Conservation (phyloP, 2,329 filamentous ascomycete species). For the Berkeleyomyces basicola region DNA sequence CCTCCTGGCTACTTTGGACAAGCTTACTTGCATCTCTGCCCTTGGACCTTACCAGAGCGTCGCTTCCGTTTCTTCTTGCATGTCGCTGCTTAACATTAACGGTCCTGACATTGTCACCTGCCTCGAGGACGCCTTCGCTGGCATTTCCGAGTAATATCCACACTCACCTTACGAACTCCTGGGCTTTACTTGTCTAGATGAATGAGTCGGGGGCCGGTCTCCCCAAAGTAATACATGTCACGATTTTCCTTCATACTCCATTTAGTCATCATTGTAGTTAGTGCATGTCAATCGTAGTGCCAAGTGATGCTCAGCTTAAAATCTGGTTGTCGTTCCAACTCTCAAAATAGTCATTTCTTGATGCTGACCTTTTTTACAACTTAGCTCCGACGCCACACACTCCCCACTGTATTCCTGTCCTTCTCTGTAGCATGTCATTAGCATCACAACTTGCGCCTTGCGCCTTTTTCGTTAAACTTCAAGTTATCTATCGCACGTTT, state of each 20-base stretch:
- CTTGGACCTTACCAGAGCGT: conserved; percentile 5
- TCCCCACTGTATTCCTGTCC: too few species aligned
- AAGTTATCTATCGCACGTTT: too few species aligned
- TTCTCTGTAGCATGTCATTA: too few species aligned
- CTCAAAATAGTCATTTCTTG: too few species aligned
- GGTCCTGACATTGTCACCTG: conserved; percentile 1
- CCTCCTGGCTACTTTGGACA: background rate
- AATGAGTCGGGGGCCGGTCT: too few species aligned
- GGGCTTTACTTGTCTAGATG: background rate
- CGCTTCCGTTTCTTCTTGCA: background rate
- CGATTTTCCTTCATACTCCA: background rate
- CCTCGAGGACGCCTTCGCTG: conserved; percentile 5
- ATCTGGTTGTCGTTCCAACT: too few species aligned
- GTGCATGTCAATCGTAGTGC: background rate
- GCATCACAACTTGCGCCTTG: too few species aligned
- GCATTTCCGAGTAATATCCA: background rate
- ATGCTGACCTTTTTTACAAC: too few species aligned
- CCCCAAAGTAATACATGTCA: too few species aligned
- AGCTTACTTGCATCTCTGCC: background rate
- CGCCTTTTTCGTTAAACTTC: too few species aligned
- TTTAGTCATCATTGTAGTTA: background rate
- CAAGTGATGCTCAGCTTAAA: too few species aligned
- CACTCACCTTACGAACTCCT: background rate
- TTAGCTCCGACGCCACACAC: too few species aligned
- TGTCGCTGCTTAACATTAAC: background rate